Evolutionary conservation across 139 green algal species (phyloP).

Genomic region (Nannochloris sp.): DNA sequence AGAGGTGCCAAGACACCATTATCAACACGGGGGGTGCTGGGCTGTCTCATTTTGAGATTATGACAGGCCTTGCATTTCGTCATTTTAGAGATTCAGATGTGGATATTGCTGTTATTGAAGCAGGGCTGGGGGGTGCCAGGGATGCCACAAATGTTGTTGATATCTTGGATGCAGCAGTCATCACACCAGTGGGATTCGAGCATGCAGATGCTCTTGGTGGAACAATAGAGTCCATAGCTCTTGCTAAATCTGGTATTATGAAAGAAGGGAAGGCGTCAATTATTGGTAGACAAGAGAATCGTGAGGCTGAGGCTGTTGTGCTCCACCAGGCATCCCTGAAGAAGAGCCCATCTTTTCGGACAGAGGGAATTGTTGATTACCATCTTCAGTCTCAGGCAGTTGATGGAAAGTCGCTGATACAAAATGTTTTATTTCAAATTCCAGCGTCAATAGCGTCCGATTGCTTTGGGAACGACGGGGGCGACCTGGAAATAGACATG

Average conservation of each 20-base stretch:
- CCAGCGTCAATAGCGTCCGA: not conserved
- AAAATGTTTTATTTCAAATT: not conserved
- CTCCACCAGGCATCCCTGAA: slow-evolving; percentile 8
- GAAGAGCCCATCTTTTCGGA: not conserved
- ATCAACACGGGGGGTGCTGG: slow-evolving; percentile 5
- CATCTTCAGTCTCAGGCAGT: not conserved
- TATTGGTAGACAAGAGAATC: slow-evolving; percentile 45
- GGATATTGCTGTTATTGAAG: slow-evolving; percentile 73
- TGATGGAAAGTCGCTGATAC: not conserved
- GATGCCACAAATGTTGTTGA: slow-evolving; percentile 82
- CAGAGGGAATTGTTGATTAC: not conserved
- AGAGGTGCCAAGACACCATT: not conserved
- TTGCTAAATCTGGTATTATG: slow-evolving; percentile 74
- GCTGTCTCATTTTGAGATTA: slow-evolving; percentile 75
- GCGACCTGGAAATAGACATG: slow-evolving; percentile 12
- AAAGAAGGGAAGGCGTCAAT: slow-evolving; percentile 50
- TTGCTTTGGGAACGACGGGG: not conserved
- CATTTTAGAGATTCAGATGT: slow-evolving; percentile 55
- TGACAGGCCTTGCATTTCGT: slow-evolving; percentile 65
- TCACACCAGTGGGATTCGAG: slow-evolving; percentile 44
- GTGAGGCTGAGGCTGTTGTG: slow-evolving; percentile 30
- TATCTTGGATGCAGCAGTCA: slow-evolving; percentile 19
- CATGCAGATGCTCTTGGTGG: slow-evolving; percentile 66
- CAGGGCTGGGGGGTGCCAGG: slow-evolving; percentile 61
- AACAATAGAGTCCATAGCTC: slow-evolving; percentile 48